phyloP scores from a whole-genome alignment of 768 basidiomycete genomes.

The Galerina sulciceps region DNA sequence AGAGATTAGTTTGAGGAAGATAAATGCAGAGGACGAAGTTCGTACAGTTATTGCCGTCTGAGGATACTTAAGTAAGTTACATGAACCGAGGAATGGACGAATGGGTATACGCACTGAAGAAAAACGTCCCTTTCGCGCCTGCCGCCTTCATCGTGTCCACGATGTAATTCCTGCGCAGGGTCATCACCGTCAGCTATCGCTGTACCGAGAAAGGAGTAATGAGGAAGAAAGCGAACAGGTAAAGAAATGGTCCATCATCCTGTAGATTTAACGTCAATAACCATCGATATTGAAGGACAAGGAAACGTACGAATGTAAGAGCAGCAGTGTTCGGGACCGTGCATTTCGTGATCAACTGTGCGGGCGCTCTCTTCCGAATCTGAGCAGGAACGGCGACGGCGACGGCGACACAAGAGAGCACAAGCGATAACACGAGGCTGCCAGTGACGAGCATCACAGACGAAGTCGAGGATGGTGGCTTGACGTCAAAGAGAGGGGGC shows the following conservation, averaged over 20 bases:
- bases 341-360: conserved; percentile 28
- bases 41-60: conserved; percentile 34
- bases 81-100: neutral
- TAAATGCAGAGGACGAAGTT: neutral
- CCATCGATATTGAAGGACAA: neutral
- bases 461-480: no score
- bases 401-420: no score
- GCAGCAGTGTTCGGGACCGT: conserved; percentile 31
- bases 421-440: no score
- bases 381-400: conserved; percentile 1
- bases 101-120: conserved; percentile 37
- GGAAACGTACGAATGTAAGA: conserved; percentile 30
- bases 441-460: no score
- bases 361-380: conserved; percentile 4
- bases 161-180: conserved; percentile 19
- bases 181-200: no score
- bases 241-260: conserved; percentile 22
- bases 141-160: conserved; percentile 23
- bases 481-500: no score
- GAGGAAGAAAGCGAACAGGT: conserved; percentile 9
- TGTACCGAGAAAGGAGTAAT: neutral
- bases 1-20: neutral
- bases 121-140: conserved; percentile 34
- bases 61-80: neutral
- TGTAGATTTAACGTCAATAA: neutral